phyloP scores from a whole-genome alignment of 1,284 basidiomycete genomes.

The Cryptococcus sp. region DNA sequence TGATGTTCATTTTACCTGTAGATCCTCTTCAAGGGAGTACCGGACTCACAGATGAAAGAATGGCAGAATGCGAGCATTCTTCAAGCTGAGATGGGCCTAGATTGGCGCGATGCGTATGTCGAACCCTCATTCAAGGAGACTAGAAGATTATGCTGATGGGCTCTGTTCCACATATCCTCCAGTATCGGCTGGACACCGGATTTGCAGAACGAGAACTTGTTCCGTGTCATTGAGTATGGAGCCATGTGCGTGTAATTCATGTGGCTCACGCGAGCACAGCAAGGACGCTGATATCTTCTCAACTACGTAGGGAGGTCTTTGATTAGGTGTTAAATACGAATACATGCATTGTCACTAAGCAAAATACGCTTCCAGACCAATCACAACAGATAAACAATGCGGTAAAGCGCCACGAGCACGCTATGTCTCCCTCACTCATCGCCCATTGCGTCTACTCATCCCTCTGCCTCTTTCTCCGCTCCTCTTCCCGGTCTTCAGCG shows the following conservation, averaged over 20 bases:
- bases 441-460: conserved; percentile 10
- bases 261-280: background rate
- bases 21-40: conserved; percentile 45
- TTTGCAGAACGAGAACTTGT: conserved; percentile 40
- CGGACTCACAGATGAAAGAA: conserved; percentile 40
- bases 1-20: conserved; percentile 8
- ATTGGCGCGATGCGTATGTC: conserved; percentile 42
- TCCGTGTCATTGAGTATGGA: conserved; percentile 49
- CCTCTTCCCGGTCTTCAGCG: conserved; percentile 33
- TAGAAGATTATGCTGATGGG: background rate
- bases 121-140: too few relatives aligned
- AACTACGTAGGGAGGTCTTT: conserved; percentile 2
- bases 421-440: background rate
- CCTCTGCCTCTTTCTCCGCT: conserved; percentile 26
- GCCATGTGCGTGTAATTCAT: conserved; percentile 40
- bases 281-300: background rate
- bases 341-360: background rate
- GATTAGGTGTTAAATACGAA: conserved; percentile 1
- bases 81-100: conserved; percentile 45
- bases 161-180: background rate
- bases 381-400: background rate
- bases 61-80: conserved; percentile 38
- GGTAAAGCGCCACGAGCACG: background rate
- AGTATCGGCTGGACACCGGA: conserved; percentile 42
- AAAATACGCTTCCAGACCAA: background rate